A percentile compares a stretch with the other conserved stretches of the same genome.
Conservation (phyloP, 352 stramenopile genomes). For the Globisporangium megalacanthum region DNA sequence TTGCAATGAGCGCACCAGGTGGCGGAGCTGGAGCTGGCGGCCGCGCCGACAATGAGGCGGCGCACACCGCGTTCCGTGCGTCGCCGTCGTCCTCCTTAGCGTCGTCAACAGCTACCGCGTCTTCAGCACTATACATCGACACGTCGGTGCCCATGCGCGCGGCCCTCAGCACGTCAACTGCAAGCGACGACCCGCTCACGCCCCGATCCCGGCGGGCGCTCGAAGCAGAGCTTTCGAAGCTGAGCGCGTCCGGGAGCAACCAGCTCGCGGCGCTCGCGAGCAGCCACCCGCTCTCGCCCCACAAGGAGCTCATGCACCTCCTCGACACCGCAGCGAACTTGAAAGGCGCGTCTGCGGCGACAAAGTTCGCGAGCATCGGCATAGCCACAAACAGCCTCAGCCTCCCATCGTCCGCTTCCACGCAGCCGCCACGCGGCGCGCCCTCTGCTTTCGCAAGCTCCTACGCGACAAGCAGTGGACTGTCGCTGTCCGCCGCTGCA, state of each 20-base stretch:
- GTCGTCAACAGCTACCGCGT: conserved; percentile 3
- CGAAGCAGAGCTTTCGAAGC: conserved; percentile 32
- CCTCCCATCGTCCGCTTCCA: conserved; percentile 1
- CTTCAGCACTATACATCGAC: conserved; percentile 7
- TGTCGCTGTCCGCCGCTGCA: neutral
- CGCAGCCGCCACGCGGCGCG: conserved; percentile 3
- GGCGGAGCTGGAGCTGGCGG: neutral
- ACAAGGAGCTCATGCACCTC: conserved; percentile 53
- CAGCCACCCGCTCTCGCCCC: conserved; percentile 41
- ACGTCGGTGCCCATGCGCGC: conserved; percentile 6
- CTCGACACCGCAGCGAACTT: conserved; percentile 44
- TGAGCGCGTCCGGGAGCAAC: conserved; percentile 12
- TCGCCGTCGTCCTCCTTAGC: conserved; percentile 4
- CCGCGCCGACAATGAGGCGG: neutral
- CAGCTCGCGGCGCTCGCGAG: conserved; percentile 8
- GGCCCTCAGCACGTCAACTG: conserved; percentile 13
- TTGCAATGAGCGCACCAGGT: neutral
- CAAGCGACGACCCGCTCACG: conserved; percentile 41
- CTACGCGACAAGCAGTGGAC: conserved; percentile 4
- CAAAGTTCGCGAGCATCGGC: conserved; percentile 1
- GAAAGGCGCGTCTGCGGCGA: neutral
- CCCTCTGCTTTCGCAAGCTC: conserved; percentile 19
- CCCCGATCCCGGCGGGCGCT: conserved; percentile 40
- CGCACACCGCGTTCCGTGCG: conserved; percentile 11
- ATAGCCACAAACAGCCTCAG: conserved; percentile 6